Evolutionary conservation across 768 basidiomycete genomes (phyloP).

Genomic region (Psilocybe tampanensis): DNA sequence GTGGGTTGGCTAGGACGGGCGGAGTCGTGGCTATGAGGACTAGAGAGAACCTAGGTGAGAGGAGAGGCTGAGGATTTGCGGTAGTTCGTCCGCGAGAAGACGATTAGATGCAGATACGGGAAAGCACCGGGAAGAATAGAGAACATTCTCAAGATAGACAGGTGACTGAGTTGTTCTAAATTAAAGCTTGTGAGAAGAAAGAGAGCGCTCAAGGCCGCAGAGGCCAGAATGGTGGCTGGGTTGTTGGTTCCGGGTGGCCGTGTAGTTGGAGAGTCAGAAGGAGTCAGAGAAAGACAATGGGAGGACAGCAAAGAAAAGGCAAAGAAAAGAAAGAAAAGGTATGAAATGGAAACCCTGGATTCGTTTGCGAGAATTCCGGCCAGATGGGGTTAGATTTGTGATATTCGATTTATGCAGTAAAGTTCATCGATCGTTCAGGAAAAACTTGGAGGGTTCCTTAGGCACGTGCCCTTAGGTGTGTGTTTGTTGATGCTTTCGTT

Average conservation of each 20-base stretch:
- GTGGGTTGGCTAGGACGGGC: not conserved
- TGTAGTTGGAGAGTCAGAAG: slow-evolving; percentile 7
- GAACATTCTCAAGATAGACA: slow-evolving; percentile 17
- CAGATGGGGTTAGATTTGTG: slow-evolving; percentile 43
- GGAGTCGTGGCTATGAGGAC: not conserved
- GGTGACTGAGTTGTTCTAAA: slow-evolving; percentile 34
- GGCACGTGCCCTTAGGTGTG: slow-evolving; percentile 46
- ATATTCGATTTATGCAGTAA: slow-evolving; percentile 28
- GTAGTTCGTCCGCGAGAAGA: slow-evolving; percentile 12
- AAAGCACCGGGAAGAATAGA: slow-evolving; percentile 16
- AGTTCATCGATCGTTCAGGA: slow-evolving; percentile 36
- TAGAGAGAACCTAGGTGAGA: not conserved
- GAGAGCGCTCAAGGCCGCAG: slow-evolving; percentile 28
- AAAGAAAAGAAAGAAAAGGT: not conserved
- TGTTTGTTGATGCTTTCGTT: slow-evolving; percentile 53
- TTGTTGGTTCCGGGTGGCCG: slow-evolving; percentile 14
- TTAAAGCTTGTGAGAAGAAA: slow-evolving; percentile 31
- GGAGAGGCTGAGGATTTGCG: slow-evolving; percentile 7
- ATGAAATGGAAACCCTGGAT: slow-evolving; percentile 21
- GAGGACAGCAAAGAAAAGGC: slow-evolving; percentile 6
- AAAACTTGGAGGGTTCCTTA: slow-evolving; percentile 40
- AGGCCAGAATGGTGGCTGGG: slow-evolving; percentile 19
- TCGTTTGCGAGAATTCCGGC: slow-evolving; percentile 19
- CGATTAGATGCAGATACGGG: slow-evolving; percentile 15
- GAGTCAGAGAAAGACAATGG: slow-evolving; percentile 7